Base-by-base conservation (phyloP, 306 rosid genomes). In the Vigna mungo region DNA sequence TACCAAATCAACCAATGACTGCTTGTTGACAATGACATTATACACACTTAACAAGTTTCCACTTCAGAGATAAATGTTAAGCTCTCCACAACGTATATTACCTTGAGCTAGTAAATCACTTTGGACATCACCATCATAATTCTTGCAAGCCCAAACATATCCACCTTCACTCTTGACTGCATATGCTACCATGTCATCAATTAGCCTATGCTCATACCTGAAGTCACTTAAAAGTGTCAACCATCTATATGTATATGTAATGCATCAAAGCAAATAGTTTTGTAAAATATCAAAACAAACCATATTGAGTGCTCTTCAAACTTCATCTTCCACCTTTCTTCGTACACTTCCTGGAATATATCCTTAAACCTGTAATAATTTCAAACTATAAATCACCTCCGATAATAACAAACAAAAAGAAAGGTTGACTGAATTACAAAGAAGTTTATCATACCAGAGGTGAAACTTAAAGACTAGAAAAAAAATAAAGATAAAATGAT, bases 31-130 rank as follows among this genome's bases (percentile, higher is more conserved):
- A 30, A 30, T 67, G 23, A 43, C 37, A 76, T 64, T 18, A 80
- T 21, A 69, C 65, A 59, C 36, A 44, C 41, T 60, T 60, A 59
- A 65, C 71, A 71, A 47, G 30, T 56, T 47, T 34, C 34, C 72
- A 78, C 49, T 66, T 62, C 51, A 15, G 74, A 75, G 69, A 75
- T 32, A 23, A 49, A 55, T 17, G 17, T 68, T 27, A 47, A 74
- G 61, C n/a, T 68, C 16, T 61, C 36, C 17, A 37, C 48, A 65
- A 23, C 21, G 21, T 43, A 80, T 63, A 41, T 77, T 80, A 95
- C 98, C 98, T 88, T 95, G 99, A 64, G 98, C 99, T 67, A 95
- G 99, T 82, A 95, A 86, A 89, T 95, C 99, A 84, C 99, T 95
- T 83, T 83, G 97, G 65, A 95, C 97, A 65, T 95, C 99, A 58